Evolutionary conservation across 192 early-diverging fungal species (phyloP), one percentile per base, ranked within the genome.

Genomic region (Geranomyces michiganensis): DNA sequence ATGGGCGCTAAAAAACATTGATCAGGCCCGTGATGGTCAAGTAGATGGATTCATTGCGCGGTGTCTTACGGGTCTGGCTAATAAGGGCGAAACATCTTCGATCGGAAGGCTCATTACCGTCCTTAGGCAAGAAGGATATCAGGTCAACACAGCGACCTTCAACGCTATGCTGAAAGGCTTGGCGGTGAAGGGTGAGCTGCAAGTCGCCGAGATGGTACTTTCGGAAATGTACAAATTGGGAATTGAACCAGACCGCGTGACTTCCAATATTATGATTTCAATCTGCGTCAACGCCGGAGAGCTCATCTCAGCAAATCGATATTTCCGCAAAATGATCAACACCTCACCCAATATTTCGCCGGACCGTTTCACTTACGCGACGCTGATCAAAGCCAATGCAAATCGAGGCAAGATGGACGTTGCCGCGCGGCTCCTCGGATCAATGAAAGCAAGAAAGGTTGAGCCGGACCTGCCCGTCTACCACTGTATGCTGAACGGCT

Each of bases 181-280:
- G 10, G 26, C 26, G 31, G n/a, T 10, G 22, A 29, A 27, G 21
- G 51, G 67, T 1, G 27, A 60, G 12, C 51, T 49, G 29, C 31
- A 68, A n/a, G 10, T 24, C 6, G 51, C 55, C n/a, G 29, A 68
- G 41, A 41, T 60, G n/a, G 49, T 58, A 14, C 22, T 68, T 21
- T 9, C n/a, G 1, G n/a, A 33, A 14, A 56, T 68, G 55, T n/a
- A 19, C 21, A 27, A 36, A 26, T 19, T 33, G 30, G 24, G 30
- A 6, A 17, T 68, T 13, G 9, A 24, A 19, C 36, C 9, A 27
- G 48, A 55, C 22, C 24, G 21, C 12, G 56, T 68, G 24, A 68
- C 67, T 26, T 56, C 22, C 47, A 68, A 68, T 31, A 68, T 51
- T n/a, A 55, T 68, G 24, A 68, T 68, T n/a, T 22, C 67, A 15